Evolutionary conservation across 495 filamentous ascomycete species (phyloP), one percentile per base, ranked within the genome.

Genomic region (Xylaria acuta): DNA sequence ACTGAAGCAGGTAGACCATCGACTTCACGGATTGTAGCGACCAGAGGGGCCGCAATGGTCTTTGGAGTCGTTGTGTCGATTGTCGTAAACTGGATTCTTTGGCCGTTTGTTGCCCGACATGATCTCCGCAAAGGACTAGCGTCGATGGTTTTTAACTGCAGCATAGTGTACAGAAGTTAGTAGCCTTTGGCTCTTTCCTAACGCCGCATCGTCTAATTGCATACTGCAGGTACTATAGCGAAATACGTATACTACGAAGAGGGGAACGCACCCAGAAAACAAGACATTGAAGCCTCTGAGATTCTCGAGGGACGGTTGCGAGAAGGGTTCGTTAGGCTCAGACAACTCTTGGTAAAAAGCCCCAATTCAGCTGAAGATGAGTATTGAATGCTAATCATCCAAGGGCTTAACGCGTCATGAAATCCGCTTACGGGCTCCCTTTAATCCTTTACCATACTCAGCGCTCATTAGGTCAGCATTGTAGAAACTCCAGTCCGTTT

Each of bases 41-140:
- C 82, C 22, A 77, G 84, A 45, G 87, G 86, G 5, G 66, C 83
- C 5, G 82, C 85, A 3, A 82, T 90, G 72, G 77, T 88, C 2
- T 71, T 86, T 43, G 88, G 88, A 0, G 81, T 88, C 34, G 81
- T 87, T 0, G 80, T 83, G 0, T 84, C 88, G 3, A 78, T 90
- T 22, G 69, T 86, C 1, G 81, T 88, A 12, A 90, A 89, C 74
- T 89, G 87, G 88, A 64, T 87, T 9, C 79, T 90, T 25, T 90
- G 88, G 88, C 88, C 88, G 51, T 90, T 90, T 60, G 82, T 90
- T 6, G 88, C 88, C 25, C 79, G 88, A 9, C 87, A 89, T 75
- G 87, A 90, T 70, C 81, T 90, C 22, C 77, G 88, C 36, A 89
- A 89, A 69, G 85, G 86, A 0, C 67, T 88, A 7, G 83, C 86